A percentile compares a stretch with the other conserved stretches of the same genome.
Conservation (phyloP, 2,329 filamentous ascomycete species). For the Aphanocladium album region DNA sequence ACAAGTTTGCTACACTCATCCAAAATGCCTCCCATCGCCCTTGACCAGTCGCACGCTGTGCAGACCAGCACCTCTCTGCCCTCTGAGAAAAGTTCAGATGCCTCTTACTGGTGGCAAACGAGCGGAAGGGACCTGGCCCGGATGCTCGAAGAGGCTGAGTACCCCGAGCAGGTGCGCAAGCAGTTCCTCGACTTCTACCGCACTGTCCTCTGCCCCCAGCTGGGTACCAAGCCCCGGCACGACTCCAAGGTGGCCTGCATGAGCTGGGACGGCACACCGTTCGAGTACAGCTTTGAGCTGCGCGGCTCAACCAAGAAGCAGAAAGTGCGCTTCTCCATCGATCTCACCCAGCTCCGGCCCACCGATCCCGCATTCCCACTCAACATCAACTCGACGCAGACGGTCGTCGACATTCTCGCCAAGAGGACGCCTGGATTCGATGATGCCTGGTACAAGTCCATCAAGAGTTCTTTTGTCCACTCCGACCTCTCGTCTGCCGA, state of each 20-base stretch:
- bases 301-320: neutral
- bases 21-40: neutral
- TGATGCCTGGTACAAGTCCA: neutral
- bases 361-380: neutral
- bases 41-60: neutral
- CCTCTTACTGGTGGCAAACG: neutral
- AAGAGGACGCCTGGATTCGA: neutral
- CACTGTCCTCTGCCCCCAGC: neutral
- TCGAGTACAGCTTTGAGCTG: neutral
- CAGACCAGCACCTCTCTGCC: neutral
- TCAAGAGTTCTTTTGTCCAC: neutral
- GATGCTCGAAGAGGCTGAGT: neutral
- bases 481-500: neutral
- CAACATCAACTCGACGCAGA: neutral
- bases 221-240: neutral
- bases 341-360: neutral
- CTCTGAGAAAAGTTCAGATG: neutral
- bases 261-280: neutral
- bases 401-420: neutral
- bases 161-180: neutral
- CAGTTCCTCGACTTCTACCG: neutral
- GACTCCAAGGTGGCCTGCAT: neutral
- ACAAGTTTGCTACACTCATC: too few relatives aligned
- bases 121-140: neutral
- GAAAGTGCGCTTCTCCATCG: neutral